A percentile compares a stretch with the other conserved stretches of the same genome.
Conservation (phyloP, 129 eudicot species). For the Heracleum sosnowskyi region DNA sequence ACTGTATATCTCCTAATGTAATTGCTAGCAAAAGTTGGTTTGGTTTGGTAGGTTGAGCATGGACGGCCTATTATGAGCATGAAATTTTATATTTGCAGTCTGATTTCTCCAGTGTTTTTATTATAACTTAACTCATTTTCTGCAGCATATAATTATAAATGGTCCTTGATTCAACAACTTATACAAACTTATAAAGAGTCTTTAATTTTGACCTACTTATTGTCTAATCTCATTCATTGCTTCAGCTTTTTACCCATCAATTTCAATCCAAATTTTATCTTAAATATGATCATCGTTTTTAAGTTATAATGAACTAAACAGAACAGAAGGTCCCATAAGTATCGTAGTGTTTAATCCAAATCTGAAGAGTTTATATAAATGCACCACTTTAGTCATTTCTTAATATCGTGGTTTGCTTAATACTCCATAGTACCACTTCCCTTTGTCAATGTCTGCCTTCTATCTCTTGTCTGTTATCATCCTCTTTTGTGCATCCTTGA, state of each 20-base stretch:
- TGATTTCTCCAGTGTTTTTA: background rate
- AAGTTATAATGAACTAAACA: background rate
- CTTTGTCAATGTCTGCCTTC: constrained; percentile 13
- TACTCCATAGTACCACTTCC: background rate
- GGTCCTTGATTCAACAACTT: constrained; percentile 16
- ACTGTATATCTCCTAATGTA: background rate
- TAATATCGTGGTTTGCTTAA: background rate
- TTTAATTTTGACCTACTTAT: constrained; percentile 15
- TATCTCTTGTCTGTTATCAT: constrained; percentile 5
- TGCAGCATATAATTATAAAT: background rate
- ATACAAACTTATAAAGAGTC: constrained; percentile 15
- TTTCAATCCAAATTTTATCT: background rate
- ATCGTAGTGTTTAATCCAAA: background rate
- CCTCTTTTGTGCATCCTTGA: constrained; percentile 6
- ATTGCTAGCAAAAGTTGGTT: constrained; percentile 10
- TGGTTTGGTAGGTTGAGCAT: constrained; percentile 10
- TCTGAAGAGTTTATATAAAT: background rate
- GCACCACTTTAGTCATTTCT: background rate
- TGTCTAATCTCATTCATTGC: background rate
- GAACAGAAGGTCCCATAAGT: background rate
- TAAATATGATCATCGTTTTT: too few relatives aligned
- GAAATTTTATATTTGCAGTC: background rate
- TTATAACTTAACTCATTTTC: background rate
- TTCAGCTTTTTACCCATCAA: background rate
- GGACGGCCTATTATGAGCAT: background rate